Base-by-base conservation (phyloP, 2,329 filamentous ascomycete species). In the Fusarium nematophilum region DNA sequence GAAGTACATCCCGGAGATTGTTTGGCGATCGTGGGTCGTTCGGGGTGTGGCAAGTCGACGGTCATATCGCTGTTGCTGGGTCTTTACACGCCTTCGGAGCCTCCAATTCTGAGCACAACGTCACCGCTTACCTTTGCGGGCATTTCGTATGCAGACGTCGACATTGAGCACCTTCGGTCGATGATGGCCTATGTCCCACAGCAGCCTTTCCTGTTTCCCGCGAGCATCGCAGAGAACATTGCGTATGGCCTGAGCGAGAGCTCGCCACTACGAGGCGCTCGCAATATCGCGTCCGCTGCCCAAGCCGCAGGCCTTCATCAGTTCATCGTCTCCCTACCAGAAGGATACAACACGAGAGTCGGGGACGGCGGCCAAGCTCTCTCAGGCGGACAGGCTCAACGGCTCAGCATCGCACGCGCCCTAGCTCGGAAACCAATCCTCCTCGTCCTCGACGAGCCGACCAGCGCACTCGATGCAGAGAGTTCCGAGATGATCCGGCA, bases 21-120 rank as follows among this genome's bases (percentile, higher is more conserved):
- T 63, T 88, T 88, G 0, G 92, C 91, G 3, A 86, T 98, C 15
- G 92, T 96, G 3, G 93, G 94, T 1, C 78, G 85, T 1, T 97
- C 93, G 0, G 94, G 95, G 0, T 91, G 90, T n/a, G 94, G 95
- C 1, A 98, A 99, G 76, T 93, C 90, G 11, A 97, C 94, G 0
- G 81, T 97, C 29, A 83, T 90, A 1, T 85, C 90, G 0, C 77
- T 98, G 0, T 79, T 98, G 0, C 77, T 96, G 4, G 86, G 89
- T 1, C 80, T 97, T 0, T 92, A 95, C 64, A 63, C 73, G 2
- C 80, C 83, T 0, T n/a, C 39, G 30, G 3, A 50, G 39, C 7
- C 40, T 2, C 17, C 56, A 1, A 17, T 49, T 6, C 15, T 54
- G 31, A 46, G 48, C 9, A 49, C 25, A 8, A 9, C 30, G 9